Conservation (phyloP, 1,284 basidiomycete genomes). For the Bondarzewia mesenterica region DNA sequence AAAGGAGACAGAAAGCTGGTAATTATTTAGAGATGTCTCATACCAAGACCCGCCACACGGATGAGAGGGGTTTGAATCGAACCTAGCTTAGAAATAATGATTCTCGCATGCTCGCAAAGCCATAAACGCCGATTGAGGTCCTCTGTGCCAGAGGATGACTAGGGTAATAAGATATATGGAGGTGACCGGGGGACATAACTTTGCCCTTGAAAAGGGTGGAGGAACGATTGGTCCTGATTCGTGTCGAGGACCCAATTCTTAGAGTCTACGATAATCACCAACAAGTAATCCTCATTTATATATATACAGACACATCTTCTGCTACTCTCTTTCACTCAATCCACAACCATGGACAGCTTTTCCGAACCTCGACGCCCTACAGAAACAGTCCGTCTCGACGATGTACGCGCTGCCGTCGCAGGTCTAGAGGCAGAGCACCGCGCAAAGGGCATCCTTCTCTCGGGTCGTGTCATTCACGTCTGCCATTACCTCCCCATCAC, state of each 20-base stretch:
- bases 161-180: no score
- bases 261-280: not conserved
- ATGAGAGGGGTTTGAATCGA: no score
- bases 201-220: not conserved
- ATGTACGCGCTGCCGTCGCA: slow-evolving; percentile 51
- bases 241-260: not conserved
- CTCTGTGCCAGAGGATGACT: no score
- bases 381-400: slow-evolving; percentile 35
- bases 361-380: slow-evolving; percentile 31
- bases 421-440: slow-evolving; percentile 64
- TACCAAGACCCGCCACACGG: no score
- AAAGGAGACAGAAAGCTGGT: no score
- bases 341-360: slow-evolving; percentile 37
- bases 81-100: no score
- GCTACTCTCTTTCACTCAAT: not conserved
- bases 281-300: not conserved
- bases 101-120: no score
- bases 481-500: slow-evolving; percentile 76
- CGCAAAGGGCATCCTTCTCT: slow-evolving; percentile 62
- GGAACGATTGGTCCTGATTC: not conserved
- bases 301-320: not conserved
- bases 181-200: not conserved
- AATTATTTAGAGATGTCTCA: no score
- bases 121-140: no score
- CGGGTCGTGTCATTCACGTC: slow-evolving; percentile 83